Evolutionary conservation across 2,329 filamentous ascomycete species (phyloP).

Genomic region (Ophiocordyceps robertsii): DNA sequence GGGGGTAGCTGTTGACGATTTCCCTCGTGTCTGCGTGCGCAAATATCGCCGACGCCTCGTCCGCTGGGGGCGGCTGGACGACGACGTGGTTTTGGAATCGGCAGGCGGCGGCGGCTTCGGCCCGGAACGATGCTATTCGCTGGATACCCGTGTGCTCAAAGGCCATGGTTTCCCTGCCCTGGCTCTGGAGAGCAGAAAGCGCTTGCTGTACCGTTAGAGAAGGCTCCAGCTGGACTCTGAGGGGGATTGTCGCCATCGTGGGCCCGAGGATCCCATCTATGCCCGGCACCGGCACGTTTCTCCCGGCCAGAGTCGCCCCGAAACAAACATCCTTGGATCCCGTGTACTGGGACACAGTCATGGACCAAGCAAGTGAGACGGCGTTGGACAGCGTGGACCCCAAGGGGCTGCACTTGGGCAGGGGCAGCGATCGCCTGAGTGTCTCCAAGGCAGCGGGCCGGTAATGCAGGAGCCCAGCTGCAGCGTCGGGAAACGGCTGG

Average conservation of each 20-base stretch:
- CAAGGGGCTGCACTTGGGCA: background rate
- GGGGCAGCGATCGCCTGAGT: slow-evolving; percentile 27
- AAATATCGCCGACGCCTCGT: background rate
- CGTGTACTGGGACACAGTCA: slow-evolving; percentile 34
- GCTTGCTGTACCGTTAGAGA: slow-evolving; percentile 2
- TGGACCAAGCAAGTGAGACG: slow-evolving; percentile 30
- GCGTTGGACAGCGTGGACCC: slow-evolving; percentile 14
- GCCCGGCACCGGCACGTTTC: slow-evolving; percentile 10
- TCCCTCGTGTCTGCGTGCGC: slow-evolving; percentile 1
- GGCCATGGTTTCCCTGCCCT: slow-evolving; percentile 6
- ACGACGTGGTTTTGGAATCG: slow-evolving; percentile 16
- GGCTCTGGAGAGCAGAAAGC: slow-evolving; percentile 5
- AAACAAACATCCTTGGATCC: slow-evolving; percentile 25
- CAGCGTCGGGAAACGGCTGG: slow-evolving; percentile 24
- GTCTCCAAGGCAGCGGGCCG: slow-evolving; percentile 17
- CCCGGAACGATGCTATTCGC: slow-evolving; percentile 7
- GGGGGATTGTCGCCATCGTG: slow-evolving; percentile 27
- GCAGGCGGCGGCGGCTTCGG: slow-evolving; percentile 7
- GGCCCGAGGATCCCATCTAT: slow-evolving; percentile 11
- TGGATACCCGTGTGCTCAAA: slow-evolving; percentile 9
- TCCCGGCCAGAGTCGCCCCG: slow-evolving; percentile 27
- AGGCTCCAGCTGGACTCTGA: slow-evolving; percentile 22
- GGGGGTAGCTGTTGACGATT: slow-evolving; percentile 1
- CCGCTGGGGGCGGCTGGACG: slow-evolving; percentile 8
- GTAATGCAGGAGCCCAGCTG: slow-evolving; percentile 27